Percentiles rank a stretch among this genome's conserved stretches.
phyloP scores from a whole-genome alignment of 257 asterid genomes.

The Henckelia pumila region DNA sequence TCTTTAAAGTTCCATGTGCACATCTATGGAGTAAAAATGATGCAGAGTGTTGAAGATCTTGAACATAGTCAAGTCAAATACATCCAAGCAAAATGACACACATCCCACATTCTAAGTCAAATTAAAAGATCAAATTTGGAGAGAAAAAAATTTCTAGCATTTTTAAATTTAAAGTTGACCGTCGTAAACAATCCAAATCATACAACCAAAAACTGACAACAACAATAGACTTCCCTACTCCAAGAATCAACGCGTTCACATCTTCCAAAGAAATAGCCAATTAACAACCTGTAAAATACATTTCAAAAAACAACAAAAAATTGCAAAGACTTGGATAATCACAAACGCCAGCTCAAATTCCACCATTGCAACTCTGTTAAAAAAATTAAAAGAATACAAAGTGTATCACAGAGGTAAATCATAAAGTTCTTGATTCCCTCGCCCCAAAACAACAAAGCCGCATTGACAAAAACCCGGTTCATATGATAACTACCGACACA shows the following conservation, averaged over 20 bases:
- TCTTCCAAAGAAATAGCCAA: constrained; percentile 15
- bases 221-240: not conserved
- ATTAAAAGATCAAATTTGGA: constrained; percentile 12
- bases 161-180: constrained; percentile 15
- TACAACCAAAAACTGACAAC: constrained; percentile 11
- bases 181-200: constrained; percentile 5
- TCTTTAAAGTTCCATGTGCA: constrained; percentile 23
- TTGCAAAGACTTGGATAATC: constrained; percentile 5
- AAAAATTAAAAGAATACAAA: too few species aligned
- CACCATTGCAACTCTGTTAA: constrained; percentile 26
- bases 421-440: too few species aligned
- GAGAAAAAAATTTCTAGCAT: constrained; percentile 14
- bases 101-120: not conserved
- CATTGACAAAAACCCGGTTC: constrained; percentile 12
- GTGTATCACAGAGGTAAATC: too few species aligned
- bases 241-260: constrained; percentile 1
- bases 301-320: constrained; percentile 7
- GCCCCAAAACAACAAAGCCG: constrained; percentile 6
- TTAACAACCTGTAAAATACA: not conserved
- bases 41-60: constrained; percentile 28
- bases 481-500: not conserved
- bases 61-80: constrained; percentile 18
- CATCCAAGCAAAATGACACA: not conserved
- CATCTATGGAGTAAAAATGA: constrained; percentile 11
- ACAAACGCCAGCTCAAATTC: constrained; percentile 32